Conservation (phyloP, 2,329 filamentous ascomycete genomes). For the Tolypocladium nubicola region DNA sequence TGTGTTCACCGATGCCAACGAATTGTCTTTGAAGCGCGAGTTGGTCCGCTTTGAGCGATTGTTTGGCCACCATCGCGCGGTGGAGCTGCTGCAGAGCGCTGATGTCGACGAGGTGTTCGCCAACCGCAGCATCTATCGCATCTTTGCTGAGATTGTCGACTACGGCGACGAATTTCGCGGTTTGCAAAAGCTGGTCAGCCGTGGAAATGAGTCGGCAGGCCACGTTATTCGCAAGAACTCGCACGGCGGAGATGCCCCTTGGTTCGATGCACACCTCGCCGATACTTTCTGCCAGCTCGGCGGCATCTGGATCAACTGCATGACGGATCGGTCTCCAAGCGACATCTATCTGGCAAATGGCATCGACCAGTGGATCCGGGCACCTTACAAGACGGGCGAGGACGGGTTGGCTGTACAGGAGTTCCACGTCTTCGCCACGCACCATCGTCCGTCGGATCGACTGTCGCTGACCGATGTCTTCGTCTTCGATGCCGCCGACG, state of each 20-base stretch:
- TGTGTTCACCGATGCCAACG: neutral
- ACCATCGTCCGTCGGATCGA: neutral
- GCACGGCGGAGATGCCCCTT: constrained; percentile 6
- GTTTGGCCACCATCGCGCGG: constrained; percentile 18
- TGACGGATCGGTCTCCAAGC: constrained; percentile 13
- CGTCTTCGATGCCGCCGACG: constrained; percentile 1
- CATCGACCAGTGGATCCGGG: constrained; percentile 20
- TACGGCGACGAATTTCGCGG: constrained; percentile 16
- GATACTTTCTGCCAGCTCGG: constrained; percentile 25
- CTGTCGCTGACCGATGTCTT: constrained; percentile 3
- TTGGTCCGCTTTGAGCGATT: constrained; percentile 9
- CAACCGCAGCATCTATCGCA: constrained; percentile 24
- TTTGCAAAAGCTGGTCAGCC: constrained; percentile 17
- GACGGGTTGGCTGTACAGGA: neutral
- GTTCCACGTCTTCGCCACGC: constrained; percentile 3
- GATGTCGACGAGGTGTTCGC: constrained; percentile 21
- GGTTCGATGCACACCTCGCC: constrained; percentile 14
- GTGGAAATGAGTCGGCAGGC: constrained; percentile 17
- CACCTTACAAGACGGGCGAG: constrained; percentile 8
- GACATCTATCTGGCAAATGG: constrained; percentile 23
- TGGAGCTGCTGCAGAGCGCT: constrained; percentile 13
- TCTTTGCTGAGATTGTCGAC: constrained; percentile 21
- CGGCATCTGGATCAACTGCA: constrained; percentile 25
- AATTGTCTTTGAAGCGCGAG: neutral
- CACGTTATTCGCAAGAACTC: constrained; percentile 10